Base-by-base conservation (phyloP, 208 protist genomes). In the Porcisia hertigi region DNA sequence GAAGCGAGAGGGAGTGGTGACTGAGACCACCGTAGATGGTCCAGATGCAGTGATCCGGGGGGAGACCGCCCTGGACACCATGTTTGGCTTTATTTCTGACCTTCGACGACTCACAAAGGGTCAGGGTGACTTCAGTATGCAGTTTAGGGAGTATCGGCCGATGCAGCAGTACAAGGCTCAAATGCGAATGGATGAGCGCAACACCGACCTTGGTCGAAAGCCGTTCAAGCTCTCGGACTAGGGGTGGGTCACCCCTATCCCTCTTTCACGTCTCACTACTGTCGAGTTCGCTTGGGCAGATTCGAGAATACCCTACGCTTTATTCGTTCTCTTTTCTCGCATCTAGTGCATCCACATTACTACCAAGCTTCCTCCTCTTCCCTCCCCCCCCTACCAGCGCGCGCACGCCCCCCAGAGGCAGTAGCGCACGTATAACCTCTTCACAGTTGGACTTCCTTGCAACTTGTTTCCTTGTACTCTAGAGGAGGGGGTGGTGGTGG, bases 51-150 rank as follows among this genome's bases (percentile, higher is more conserved):
- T 93, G 55, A 97, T 98, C 71, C 92, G 86, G 66, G 94, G 94
- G 49, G 94, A 98, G 77, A 96, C 94, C 30, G 93, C 95, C 20
- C 73, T 98, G 57, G 92, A 96, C 82, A 97, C 91, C 18, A 98
- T 98, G 95, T 98, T 97, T 71, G 95, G 95, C 55, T 98, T 98
- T 81, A 98, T 98, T 73, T 94, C 89, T 25, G 92, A 98, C 80
- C 92, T 98, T 5, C 89, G 95, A 34, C 81, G 90, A n/a, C 87
- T 97, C 20, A 98, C 95, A 20, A 97, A 97, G 75, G 95, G 95
- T 18, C 92, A 96, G 80, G 95, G 95, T 39, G 95, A 97, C 76
- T 98, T 98, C 80, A 92, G 91, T 75, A 97, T 98, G 95, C 91
- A 98, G 74, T 98, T 97, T 79, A 92, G 89, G 80, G 92, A 98